Conservation (phyloP, 2,329 filamentous ascomycete species). For the Sporothrix schenckii region DNA sequence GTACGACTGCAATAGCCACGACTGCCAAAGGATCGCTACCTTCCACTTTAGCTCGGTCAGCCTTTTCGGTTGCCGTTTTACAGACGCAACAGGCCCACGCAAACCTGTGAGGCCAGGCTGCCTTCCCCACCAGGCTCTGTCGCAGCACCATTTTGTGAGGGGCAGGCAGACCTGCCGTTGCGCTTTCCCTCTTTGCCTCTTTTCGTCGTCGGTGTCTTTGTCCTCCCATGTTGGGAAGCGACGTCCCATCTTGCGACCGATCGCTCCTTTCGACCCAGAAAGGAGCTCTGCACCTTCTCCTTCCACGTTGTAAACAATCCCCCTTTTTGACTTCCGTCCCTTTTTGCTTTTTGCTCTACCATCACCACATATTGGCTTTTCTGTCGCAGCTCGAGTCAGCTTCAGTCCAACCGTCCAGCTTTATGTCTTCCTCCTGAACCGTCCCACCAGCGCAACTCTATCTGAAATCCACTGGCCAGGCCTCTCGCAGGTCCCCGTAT, state of each 20-base stretch:
- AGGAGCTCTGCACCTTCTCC: not conserved
- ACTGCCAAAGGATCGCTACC: constrained; percentile 26
- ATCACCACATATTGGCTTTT: not conserved
- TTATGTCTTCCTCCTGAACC: constrained; percentile 2
- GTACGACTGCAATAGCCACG: not conserved
- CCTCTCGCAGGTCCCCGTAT: not conserved
- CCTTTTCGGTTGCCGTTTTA: constrained; percentile 33
- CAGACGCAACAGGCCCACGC: not conserved
- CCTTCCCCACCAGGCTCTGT: too few relatives aligned
- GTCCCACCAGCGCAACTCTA: not conserved
- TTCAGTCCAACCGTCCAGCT: constrained; percentile 12
- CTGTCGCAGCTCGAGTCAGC: not conserved
- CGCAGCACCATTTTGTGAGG: not conserved
- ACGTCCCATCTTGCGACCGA: not conserved
- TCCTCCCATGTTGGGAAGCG: not conserved
- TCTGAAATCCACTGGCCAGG: not conserved
- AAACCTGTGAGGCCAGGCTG: too few relatives aligned
- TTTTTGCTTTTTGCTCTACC: too few relatives aligned
- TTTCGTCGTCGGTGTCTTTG: constrained; percentile 16
- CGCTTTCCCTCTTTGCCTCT: constrained; percentile 18
- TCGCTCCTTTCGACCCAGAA: constrained; percentile 10
- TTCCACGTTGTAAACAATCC: not conserved
- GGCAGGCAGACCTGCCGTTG: not conserved
- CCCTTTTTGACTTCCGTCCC: not conserved
- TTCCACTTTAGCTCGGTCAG: constrained; percentile 29